Base-by-base conservation (phyloP, 768 basidiomycete species). In the Mycena albidolilacea region DNA sequence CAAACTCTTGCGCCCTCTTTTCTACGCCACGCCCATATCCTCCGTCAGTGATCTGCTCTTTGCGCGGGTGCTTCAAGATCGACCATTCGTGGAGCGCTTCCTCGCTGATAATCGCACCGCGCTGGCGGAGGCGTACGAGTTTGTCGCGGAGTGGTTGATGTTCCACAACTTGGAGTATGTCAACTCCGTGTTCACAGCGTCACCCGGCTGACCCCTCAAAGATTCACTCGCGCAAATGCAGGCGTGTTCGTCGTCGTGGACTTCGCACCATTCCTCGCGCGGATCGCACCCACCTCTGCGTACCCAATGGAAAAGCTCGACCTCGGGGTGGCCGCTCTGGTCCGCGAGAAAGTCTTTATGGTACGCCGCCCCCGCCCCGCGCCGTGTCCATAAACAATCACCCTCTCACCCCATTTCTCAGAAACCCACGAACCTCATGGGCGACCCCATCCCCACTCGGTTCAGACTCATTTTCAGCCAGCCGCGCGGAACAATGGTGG, bases 1-100 rank as follows among this genome's bases (percentile, higher is more conserved):
- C 14, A 72, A 72, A 11, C 65, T 76, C 55, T 58, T 81, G 55
- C 73, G 74, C 57, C 74, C 77, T 0, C 71, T 78, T 2, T 73
- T 72, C 63, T 37, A 67, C 23, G 80, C 80, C 59, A 79, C 71
- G 50, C 64, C 77, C 5, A 73, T 79, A 37, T 76, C 78, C 3
- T 77, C 78, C 1, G 78, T 77, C 38, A 77, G 77, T 60, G 79
- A 75, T 23, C 46, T 68, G 11, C 70, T 80, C 9, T 79, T 80
- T 75, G 70, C 77, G 17, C 68, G 77, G 14, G 57, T 81, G 2
- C 76, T 81, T 19, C 69, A 74, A 39, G 79, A 81, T 67, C 59
- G 74, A n/a, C 46, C 62, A 1, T 76, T 73, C 21, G 70, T 79
- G 17, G 65, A 73, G 21, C 35, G 68, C 5, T 81, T 78, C 59